phyloP scores from a whole-genome alignment of 306 rosid species.

The Delonix regia region DNA sequence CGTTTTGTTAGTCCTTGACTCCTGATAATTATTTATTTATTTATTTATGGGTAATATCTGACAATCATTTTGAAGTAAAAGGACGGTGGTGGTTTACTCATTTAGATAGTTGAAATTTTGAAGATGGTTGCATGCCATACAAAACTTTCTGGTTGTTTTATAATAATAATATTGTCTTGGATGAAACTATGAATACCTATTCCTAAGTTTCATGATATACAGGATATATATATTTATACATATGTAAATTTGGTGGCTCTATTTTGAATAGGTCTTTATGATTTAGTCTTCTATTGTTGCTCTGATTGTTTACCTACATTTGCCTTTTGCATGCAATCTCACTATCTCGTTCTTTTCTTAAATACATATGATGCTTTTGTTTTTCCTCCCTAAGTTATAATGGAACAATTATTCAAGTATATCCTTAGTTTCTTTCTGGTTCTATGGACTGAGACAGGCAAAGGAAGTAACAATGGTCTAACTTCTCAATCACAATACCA shows the following conservation, averaged over 20 bases:
- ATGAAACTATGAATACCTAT: slow-evolving; percentile 10
- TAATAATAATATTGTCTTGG: background rate
- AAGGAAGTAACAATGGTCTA: slow-evolving; percentile 36
- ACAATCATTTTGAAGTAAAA: background rate
- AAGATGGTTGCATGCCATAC: background rate
- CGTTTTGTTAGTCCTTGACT: background rate
- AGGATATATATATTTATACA: background rate
- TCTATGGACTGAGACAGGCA: slow-evolving; percentile 36
- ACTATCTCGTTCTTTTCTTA: background rate
- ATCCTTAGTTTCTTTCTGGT: background rate
- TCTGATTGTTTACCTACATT: background rate
- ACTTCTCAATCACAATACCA: slow-evolving; percentile 41
- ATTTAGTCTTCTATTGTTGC: background rate
- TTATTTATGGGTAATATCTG: no score
- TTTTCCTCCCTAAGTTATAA: no score
- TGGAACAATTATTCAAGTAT: background rate
- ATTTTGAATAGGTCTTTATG: background rate
- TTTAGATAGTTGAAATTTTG: background rate
- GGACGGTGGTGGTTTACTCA: background rate
- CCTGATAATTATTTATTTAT: no score
- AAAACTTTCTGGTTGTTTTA: background rate
- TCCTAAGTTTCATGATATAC: background rate
- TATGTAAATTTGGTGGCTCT: background rate
- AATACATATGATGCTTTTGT: no score
- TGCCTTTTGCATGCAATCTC: background rate